phyloP scores from a whole-genome alignment of 805 yeast genomes.

The Ogataea angusta region DNA sequence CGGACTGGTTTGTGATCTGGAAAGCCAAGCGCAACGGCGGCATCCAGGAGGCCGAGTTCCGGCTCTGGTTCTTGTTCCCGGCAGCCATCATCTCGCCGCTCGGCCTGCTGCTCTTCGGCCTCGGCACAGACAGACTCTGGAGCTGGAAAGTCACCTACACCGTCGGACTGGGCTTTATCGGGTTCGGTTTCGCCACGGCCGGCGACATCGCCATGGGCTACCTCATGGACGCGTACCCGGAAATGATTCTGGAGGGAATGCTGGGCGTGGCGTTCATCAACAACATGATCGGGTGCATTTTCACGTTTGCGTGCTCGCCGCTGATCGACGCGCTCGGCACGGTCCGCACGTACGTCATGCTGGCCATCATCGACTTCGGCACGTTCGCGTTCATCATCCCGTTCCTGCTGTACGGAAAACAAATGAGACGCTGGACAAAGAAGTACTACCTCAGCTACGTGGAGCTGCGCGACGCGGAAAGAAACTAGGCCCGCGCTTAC shows the following conservation, averaged over 20 bases:
- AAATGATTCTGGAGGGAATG: constrained; percentile 68
- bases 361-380: constrained; percentile 59
- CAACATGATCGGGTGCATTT: constrained; percentile 61
- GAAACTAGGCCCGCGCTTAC: background rate
- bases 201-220: constrained; percentile 71
- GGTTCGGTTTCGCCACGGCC: constrained; percentile 67
- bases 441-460: constrained; percentile 51
- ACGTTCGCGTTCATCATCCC: constrained; percentile 53
- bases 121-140: constrained; percentile 57
- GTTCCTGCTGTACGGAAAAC: constrained; percentile 24
- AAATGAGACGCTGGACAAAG: constrained; percentile 52
- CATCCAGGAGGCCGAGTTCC: constrained; percentile 61
- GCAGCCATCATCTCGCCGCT: constrained; percentile 58
- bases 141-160: constrained; percentile 51
- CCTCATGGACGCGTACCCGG: constrained; percentile 66
- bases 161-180: constrained; percentile 60
- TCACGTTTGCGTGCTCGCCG: constrained; percentile 61
- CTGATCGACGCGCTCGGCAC: constrained; percentile 59
- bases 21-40: constrained; percentile 60
- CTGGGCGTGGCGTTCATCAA: constrained; percentile 65
- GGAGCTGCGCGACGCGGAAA: constrained; percentile 46
- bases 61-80: constrained; percentile 54
- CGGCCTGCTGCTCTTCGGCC: constrained; percentile 63
- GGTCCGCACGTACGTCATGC: constrained; percentile 54
- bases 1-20: constrained; percentile 60